Percentiles rank a stretch among this genome's conserved stretches.
Evolutionary conservation across 148 eudicot species (phyloP).

Genomic region (Beta vulgaris): DNA sequence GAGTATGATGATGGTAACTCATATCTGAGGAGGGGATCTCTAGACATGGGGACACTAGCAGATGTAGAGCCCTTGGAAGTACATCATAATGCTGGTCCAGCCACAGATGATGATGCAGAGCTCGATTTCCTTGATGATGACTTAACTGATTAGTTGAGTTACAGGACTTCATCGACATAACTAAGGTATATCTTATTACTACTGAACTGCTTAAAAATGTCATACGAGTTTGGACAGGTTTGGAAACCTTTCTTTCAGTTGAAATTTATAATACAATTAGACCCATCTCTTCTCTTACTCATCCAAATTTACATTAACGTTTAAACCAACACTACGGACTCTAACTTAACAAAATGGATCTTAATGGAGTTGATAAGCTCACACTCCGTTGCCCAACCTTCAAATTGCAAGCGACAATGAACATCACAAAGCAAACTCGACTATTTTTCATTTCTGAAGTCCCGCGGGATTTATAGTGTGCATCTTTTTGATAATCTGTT

Average conservation of each 20-base stretch:
- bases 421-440: background rate
- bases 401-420: background rate
- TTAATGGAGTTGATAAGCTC: too few relatives aligned
- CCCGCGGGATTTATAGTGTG: background rate
- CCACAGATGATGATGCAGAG: conserved; percentile 38
- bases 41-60: conserved; percentile 55
- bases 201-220: background rate
- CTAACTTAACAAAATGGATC: background rate
- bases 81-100: conserved; percentile 45
- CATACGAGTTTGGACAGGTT: background rate
- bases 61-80: conserved; percentile 61
- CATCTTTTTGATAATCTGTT: too few relatives aligned
- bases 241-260: background rate
- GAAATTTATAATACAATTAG: background rate
- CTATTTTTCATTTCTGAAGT: too few relatives aligned
- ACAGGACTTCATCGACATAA: background rate
- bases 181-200: background rate
- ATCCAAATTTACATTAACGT: background rate
- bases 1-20: conserved; percentile 60
- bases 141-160: conserved; percentile 31
- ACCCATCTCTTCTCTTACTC: background rate
- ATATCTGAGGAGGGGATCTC: conserved; percentile 44
- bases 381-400: background rate
- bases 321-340: background rate
- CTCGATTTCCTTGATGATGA: conserved; percentile 43